Conservation (phyloP, 1,284 basidiomycete genomes). For the Pyrrhoderma lamaoense region DNA sequence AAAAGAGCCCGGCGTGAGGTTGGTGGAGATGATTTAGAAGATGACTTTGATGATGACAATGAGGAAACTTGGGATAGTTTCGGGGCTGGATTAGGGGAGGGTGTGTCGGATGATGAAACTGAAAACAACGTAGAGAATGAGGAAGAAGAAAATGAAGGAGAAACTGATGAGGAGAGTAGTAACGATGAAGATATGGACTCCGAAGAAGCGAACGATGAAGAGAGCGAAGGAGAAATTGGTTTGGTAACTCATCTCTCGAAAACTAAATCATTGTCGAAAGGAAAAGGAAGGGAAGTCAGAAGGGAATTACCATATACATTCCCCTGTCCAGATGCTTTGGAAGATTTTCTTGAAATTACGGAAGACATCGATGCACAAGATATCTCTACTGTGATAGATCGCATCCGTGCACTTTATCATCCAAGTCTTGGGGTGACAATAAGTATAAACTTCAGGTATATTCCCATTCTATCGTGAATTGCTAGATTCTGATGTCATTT, state of each 20-base stretch:
- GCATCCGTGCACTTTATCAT: constrained; percentile 88
- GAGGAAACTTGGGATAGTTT: constrained; percentile 36
- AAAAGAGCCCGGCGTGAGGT: constrained; percentile 38
- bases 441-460: constrained; percentile 84
- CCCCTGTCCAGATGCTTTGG: constrained; percentile 79
- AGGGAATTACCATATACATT: constrained; percentile 89
- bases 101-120: constrained; percentile 29
- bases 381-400: constrained; percentile 79
- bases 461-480: neutral
- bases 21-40: constrained; percentile 85
- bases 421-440: constrained; percentile 89
- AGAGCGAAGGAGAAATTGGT: constrained; percentile 28
- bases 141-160: constrained; percentile 29
- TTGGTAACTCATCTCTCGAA: constrained; percentile 7
- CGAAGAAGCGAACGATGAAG: constrained; percentile 28
- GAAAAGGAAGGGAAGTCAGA: constrained; percentile 19
- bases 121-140: constrained; percentile 29
- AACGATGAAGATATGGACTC: constrained; percentile 25
- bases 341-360: constrained; percentile 82
- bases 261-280: constrained; percentile 17
- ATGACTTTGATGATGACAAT: constrained; percentile 70
- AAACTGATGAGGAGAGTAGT: constrained; percentile 27
- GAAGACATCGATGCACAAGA: constrained; percentile 65
- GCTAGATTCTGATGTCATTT: constrained; percentile 11
- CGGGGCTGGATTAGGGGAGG: constrained; percentile 44